Evolutionary conservation across 371 early-diverging fungal genomes (phyloP), one percentile per base, ranked within the genome.

Genomic region (Mucor indicus): DNA sequence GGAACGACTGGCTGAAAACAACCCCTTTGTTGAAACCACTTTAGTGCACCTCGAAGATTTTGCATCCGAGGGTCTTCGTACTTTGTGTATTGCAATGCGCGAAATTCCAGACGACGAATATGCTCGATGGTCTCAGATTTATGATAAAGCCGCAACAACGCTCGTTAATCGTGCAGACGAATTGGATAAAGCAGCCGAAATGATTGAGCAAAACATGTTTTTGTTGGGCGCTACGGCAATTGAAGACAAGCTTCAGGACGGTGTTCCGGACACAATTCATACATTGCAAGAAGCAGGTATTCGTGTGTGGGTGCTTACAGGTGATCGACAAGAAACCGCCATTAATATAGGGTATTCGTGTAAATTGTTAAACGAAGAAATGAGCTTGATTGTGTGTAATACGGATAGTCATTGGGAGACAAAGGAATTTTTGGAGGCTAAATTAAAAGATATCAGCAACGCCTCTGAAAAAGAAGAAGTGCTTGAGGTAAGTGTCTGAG

Each of bases 211-310:
- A 50, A 79, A 96, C 35, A 62, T 98, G 71, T 76, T 85, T 40
- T 68, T 96, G 49, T 54, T 98, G 11, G 99, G 99, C 5, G 95
- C 97, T 3, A 97, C 98, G 0, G 99, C 98, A 3, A 98, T 99
- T 58, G 99, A 99, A 76, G 99, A 99, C 69, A 92, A 91, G 62
- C 72, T 99, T 9, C 99, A 99, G 77, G 98, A 98, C 52, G 94
- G 93, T 37, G 99, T 98, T 3, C 94, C 96, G 16, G 92, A 96
- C 53, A 96, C 99, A 0, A 95, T 99, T 48, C 84, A 87, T 53
- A 91, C 91, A 5, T 73, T 99, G 41, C 90, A 89, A 27, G 86
- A 90, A 62, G 98, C 98, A 2, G 94, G 94, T 2, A 91, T 91
- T 58, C 92, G 90, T 56, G 83, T 98, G n/a, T 99, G 99, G 99